A percentile compares a stretch with the other conserved stretches of the same genome.
Conservation (phyloP, 345 rosid species). For the Hypericum perforatum region DNA sequence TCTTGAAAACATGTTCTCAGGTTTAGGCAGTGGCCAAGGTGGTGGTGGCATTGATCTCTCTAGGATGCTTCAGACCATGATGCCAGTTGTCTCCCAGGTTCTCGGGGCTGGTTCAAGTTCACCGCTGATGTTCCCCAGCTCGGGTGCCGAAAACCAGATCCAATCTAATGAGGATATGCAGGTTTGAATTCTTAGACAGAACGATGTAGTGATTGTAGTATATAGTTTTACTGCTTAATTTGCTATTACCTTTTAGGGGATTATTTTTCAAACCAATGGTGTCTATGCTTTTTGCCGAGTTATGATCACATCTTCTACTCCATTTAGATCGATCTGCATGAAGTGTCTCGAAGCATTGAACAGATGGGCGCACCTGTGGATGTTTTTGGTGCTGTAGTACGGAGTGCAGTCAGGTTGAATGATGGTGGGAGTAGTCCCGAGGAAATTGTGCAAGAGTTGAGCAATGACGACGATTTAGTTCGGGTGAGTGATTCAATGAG, state of each 20-base stretch:
- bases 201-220: background rate
- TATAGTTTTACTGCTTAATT: background rate
- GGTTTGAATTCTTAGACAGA: conserved; percentile 25
- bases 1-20: conserved; percentile 62
- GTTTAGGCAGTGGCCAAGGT: conserved; percentile 44
- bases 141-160: background rate
- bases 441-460: conserved; percentile 40
- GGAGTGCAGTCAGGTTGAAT: conserved; percentile 36
- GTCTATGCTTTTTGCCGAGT: background rate
- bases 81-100: conserved; percentile 90
- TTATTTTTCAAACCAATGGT: too few relatives aligned
- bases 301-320: background rate
- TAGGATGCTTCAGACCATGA: conserved; percentile 83
- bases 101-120: conserved; percentile 26
- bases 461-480: conserved; percentile 48
- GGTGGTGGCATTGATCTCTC: conserved; percentile 62
- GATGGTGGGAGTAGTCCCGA: conserved; percentile 23
- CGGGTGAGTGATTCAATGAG: conserved; percentile 28
- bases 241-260: background rate
- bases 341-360: conserved; percentile 49
- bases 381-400: conserved; percentile 50
- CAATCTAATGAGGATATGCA: conserved; percentile 20
- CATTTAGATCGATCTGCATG: conserved; percentile 36
- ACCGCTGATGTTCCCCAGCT: background rate
- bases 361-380: conserved; percentile 37